A percentile compares a stretch with the other conserved stretches of the same genome.
Conservation (phyloP, 345 rosid genomes). For the Corchorus olitorius region DNA sequence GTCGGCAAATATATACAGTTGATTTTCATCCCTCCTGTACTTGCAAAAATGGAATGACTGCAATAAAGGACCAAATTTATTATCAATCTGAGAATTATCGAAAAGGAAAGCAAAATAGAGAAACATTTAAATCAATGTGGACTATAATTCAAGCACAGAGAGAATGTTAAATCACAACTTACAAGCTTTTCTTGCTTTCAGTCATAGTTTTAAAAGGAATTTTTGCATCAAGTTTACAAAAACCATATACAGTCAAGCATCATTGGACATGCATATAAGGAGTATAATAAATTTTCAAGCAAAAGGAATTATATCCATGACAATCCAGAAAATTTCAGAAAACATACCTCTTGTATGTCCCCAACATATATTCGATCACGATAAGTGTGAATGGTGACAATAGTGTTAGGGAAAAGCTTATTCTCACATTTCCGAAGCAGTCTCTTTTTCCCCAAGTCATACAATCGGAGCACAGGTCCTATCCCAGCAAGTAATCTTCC, state of each 20-base stretch:
- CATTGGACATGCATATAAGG: neutral
- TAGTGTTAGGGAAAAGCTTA: slow-evolving; percentile 89
- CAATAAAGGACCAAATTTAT: slow-evolving; percentile 26
- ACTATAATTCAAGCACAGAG: neutral
- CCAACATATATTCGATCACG: slow-evolving; percentile 96
- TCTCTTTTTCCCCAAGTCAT: slow-evolving; percentile 90
- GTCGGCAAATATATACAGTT: slow-evolving; percentile 91
- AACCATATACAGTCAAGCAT: neutral
- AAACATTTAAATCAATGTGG: neutral
- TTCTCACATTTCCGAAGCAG: slow-evolving; percentile 95
- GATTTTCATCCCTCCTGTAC: slow-evolving; percentile 97
- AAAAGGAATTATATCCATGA: neutral
- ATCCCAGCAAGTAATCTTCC: slow-evolving; percentile 94
- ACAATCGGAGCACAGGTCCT: slow-evolving; percentile 84
- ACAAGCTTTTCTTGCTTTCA: neutral
- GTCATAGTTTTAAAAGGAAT: neutral
- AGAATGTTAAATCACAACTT: neutral
- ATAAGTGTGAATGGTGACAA: slow-evolving; percentile 74
- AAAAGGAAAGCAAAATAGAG: slow-evolving; percentile 8
- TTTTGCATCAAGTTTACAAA: neutral
- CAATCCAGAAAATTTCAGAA: neutral
- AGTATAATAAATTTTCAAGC: neutral
- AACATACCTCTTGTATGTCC: slow-evolving; percentile 90
- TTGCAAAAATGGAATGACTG: slow-evolving; percentile 99
- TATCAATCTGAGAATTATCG: neutral